These are phyloP conservation scores for Globisporangium echinulatum DNA, from an alignment of 352 stramenopile species.

Conservation along the genomic window DNA sequence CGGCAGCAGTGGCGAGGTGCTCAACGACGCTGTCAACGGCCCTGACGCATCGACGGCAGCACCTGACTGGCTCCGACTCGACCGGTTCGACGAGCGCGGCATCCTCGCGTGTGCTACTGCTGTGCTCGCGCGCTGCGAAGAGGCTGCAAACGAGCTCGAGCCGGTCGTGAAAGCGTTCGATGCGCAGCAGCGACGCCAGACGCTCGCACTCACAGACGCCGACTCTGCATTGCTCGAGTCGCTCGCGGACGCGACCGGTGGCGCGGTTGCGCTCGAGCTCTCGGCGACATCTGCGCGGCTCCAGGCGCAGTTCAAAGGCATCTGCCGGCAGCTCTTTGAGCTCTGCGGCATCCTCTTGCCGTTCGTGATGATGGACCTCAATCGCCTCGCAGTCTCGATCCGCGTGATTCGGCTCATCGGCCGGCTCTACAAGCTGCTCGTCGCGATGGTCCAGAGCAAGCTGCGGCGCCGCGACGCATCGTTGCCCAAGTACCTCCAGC, in stretches of 20 bases:
- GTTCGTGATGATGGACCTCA: slow-evolving; percentile 45
- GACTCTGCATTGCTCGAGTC: slow-evolving; percentile 27
- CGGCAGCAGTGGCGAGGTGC: slow-evolving; percentile 5
- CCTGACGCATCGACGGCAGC: not conserved
- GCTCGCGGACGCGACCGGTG: slow-evolving; percentile 30
- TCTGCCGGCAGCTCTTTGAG: slow-evolving; percentile 30
- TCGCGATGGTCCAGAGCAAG: slow-evolving; percentile 30
- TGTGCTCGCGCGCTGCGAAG: slow-evolving; percentile 26
- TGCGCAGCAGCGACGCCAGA: slow-evolving; percentile 25
- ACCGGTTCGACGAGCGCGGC: slow-evolving; percentile 22
- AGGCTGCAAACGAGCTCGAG: slow-evolving; percentile 23
- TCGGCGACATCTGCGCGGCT: slow-evolving; percentile 9
- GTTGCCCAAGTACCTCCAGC: slow-evolving; percentile 32
- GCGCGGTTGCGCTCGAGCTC: slow-evolving; percentile 19
- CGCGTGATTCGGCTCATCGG: slow-evolving; percentile 37
- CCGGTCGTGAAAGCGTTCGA: slow-evolving; percentile 27
- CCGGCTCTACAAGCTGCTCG: slow-evolving; percentile 49
- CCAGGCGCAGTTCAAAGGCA: slow-evolving; percentile 21
- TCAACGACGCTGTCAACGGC: slow-evolving; percentile 2
- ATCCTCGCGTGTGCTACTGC: slow-evolving; percentile 26
- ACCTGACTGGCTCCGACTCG: slow-evolving; percentile 16
- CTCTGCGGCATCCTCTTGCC: slow-evolving; percentile 28
- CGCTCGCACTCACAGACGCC: slow-evolving; percentile 33
- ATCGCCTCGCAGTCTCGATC: slow-evolving; percentile 22
- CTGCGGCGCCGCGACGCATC: slow-evolving; percentile 34